Evolutionary conservation across 2,329 filamentous ascomycete species (phyloP).

Genomic region (Colletotrichum somersetense): DNA sequence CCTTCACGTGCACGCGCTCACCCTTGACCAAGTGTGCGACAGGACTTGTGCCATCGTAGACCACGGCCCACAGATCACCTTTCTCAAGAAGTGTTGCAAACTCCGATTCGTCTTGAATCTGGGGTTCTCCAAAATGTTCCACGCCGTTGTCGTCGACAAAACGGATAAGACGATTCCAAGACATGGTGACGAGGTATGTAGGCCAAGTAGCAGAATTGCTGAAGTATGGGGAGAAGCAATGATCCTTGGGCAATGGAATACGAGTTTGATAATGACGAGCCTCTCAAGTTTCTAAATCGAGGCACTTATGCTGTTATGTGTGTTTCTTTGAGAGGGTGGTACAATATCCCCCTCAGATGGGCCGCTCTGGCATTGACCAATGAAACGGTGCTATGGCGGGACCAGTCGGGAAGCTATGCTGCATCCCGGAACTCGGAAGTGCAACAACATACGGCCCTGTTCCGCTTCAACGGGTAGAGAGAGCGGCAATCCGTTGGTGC

Average conservation of each 20-base stretch:
- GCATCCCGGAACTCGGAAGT: constrained; percentile 36
- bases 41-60: constrained; percentile 48
- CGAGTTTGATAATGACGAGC: not conserved
- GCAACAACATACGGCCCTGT: constrained; percentile 1
- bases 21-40: constrained; percentile 45
- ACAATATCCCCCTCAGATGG: constrained; percentile 1
- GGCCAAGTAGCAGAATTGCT: not conserved
- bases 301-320: constrained; percentile 2
- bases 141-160: constrained; percentile 51
- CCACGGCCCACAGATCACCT: constrained; percentile 48
- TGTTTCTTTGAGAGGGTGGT: constrained; percentile 4
- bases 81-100: constrained; percentile 44
- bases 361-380: not conserved
- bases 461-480: constrained; percentile 13
- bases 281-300: not conserved
- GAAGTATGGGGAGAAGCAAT: not conserved
- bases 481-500: constrained; percentile 20
- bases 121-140: constrained; percentile 52
- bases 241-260: not conserved
- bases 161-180: constrained; percentile 51
- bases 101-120: constrained; percentile 47
- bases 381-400: constrained; percentile 4
- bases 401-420: not conserved
- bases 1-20: constrained; percentile 50
- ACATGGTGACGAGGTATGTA: constrained; percentile 14